Conservation (phyloP, 257 asterid species). For the Jasminum sambac region DNA sequence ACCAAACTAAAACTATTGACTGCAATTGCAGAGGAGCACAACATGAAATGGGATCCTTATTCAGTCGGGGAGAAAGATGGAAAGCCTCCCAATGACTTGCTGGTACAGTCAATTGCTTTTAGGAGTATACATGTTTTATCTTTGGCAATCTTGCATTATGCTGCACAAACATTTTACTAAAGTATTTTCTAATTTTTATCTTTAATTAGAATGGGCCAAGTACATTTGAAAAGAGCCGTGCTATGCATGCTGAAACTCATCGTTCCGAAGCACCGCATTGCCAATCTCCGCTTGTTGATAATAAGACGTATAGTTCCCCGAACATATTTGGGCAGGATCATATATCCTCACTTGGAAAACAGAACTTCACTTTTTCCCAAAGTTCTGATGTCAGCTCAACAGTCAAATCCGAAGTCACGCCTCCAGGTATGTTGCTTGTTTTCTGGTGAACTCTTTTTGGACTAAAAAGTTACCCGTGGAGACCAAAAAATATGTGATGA, state of each 20-base stretch:
- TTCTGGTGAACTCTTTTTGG: too few relatives aligned
- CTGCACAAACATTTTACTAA: neutral
- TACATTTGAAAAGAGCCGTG: slow-evolving; percentile 42
- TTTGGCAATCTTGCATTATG: neutral
- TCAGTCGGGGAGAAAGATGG: slow-evolving; percentile 49
- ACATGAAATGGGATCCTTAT: slow-evolving; percentile 74
- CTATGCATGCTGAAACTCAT: slow-evolving; percentile 42
- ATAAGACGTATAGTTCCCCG: slow-evolving; percentile 29
- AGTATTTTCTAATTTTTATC: slow-evolving; percentile 10
- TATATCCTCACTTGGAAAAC: slow-evolving; percentile 37
- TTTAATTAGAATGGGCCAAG: slow-evolving; percentile 67
- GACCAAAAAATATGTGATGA: too few relatives aligned
- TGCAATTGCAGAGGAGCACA: slow-evolving; percentile 80
- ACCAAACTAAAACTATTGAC: slow-evolving; percentile 62
- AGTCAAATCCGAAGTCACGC: slow-evolving; percentile 39
- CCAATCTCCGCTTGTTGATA: slow-evolving; percentile 40
- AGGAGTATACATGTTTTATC: slow-evolving; percentile 6
- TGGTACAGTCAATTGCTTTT: slow-evolving; percentile 44
- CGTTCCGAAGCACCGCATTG: slow-evolving; percentile 31
- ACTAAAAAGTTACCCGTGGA: too few relatives aligned
- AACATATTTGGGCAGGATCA: slow-evolving; percentile 39
- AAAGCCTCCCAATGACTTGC: slow-evolving; percentile 51
- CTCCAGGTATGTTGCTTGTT: slow-evolving; percentile 67
- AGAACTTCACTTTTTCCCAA: slow-evolving; percentile 32
- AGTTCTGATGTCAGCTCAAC: slow-evolving; percentile 35